phyloP scores from a whole-genome alignment of 441 rosid genomes.

The Erodium chrysanthum region DNA sequence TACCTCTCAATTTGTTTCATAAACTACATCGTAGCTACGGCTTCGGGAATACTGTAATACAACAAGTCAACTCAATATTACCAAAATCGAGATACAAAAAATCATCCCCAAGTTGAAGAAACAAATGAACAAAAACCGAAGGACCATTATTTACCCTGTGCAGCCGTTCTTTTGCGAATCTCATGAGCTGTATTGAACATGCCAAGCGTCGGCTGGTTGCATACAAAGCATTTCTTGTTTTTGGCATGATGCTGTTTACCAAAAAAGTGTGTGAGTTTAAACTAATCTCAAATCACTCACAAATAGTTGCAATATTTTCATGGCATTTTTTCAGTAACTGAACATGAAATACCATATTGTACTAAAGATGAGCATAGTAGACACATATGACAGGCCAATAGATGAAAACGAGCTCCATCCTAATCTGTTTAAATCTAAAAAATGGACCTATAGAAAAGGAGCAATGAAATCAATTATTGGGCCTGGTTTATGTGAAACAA shows the following conservation, averaged over 20 bases:
- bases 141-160: conserved; percentile 30
- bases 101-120: no score
- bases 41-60: no score
- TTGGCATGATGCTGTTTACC: conserved; percentile 60
- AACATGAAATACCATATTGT: background rate
- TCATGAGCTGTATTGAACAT: conserved; percentile 70
- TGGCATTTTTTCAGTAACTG: background rate
- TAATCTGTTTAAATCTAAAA: background rate
- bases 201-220: conserved; percentile 71
- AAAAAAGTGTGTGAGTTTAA: background rate
- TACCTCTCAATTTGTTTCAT: no score
- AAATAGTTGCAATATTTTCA: background rate
- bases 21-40: no score
- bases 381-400: background rate
- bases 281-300: background rate
- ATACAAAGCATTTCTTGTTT: conserved; percentile 82
- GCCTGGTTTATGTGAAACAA: background rate
- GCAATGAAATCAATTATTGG: background rate
- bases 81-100: no score
- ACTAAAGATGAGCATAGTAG: background rate
- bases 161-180: conserved; percentile 51
- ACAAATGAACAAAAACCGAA: no score
- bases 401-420: background rate
- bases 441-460: background rate
- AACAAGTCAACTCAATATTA: no score